Conservation (phyloP, 2,329 filamentous ascomycete genomes). For the Fusarium sp. region DNA sequence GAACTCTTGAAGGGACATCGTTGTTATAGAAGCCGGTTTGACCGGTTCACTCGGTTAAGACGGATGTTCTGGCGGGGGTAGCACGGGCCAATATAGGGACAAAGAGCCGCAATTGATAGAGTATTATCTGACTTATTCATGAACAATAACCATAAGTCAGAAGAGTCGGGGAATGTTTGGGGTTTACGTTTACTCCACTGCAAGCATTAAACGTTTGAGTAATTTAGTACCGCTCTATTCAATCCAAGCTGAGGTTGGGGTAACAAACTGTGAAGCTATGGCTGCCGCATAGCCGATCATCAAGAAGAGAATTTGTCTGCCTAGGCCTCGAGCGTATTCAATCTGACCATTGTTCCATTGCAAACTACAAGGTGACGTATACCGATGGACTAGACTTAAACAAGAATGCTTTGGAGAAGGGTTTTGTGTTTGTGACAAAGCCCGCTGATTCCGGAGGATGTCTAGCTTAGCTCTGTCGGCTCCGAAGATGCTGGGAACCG, state of each 20-base stretch:
- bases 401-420: constrained; percentile 10
- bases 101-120: constrained; percentile 25
- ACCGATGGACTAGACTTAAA: constrained; percentile 3
- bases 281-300: constrained; percentile 16
- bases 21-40: constrained; percentile 19
- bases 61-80: constrained; percentile 28
- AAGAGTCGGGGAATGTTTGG: background rate
- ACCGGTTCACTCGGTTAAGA: constrained; percentile 39
- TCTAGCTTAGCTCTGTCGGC: constrained; percentile 6
- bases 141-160: constrained; percentile 31
- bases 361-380: background rate
- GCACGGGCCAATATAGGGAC: constrained; percentile 32
- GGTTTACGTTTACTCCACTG: background rate
- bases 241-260: background rate
- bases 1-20: background rate
- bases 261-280: background rate
- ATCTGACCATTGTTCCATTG: constrained; percentile 13
- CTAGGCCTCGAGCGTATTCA: background rate
- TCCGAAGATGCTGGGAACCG: background rate
- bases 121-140: constrained; percentile 11
- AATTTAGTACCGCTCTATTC: too few species aligned
- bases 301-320: background rate
- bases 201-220: background rate
- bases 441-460: constrained; percentile 19
- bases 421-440: background rate